A percentile compares a stretch with the other conserved stretches of the same genome.
These are phyloP conservation scores for Aspergillus tubingensis DNA, from an alignment of 2,329 filamentous ascomycete species.

Conservation along the genomic window DNA sequence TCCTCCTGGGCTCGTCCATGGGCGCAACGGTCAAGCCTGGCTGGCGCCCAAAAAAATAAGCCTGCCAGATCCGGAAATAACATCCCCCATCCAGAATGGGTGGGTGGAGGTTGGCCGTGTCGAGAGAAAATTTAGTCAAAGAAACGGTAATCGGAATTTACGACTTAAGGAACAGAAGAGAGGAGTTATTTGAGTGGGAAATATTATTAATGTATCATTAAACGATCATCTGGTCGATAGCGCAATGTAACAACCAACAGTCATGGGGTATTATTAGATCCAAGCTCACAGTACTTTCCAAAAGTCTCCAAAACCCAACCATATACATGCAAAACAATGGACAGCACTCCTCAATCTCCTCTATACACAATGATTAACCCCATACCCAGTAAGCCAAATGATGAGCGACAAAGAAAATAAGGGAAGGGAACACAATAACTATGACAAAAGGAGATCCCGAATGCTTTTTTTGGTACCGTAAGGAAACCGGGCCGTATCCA, in stretches of 20 bases:
- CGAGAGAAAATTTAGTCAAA: background rate
- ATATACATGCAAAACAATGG: constrained; percentile 16
- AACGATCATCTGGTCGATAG: constrained; percentile 3
- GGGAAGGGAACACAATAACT: constrained; percentile 4
- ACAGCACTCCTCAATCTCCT: constrained; percentile 12
- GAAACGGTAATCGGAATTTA: background rate
- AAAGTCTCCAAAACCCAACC: constrained; percentile 6
- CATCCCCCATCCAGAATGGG: background rate
- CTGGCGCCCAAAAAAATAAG: background rate
- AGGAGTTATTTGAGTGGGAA: background rate
- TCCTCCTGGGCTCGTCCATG: too few species aligned
- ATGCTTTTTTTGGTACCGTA: constrained; percentile 12
- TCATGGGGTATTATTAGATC: constrained; percentile 28
- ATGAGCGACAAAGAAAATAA: constrained; percentile 7
- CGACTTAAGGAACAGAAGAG: background rate
- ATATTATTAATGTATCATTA: constrained; percentile 7
- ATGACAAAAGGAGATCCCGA: constrained; percentile 2
- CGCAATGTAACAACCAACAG: constrained; percentile 8
- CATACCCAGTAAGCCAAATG: background rate
- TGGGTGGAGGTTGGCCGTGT: too few species aligned
- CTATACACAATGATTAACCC: constrained; percentile 15
- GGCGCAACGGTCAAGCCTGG: background rate
- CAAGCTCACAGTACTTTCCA: constrained; percentile 14
- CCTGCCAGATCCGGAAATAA: background rate
- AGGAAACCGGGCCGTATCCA: constrained; percentile 11